Conservation (phyloP, 1,284 basidiomycete species). For the Moesziomyces sp. region DNA sequence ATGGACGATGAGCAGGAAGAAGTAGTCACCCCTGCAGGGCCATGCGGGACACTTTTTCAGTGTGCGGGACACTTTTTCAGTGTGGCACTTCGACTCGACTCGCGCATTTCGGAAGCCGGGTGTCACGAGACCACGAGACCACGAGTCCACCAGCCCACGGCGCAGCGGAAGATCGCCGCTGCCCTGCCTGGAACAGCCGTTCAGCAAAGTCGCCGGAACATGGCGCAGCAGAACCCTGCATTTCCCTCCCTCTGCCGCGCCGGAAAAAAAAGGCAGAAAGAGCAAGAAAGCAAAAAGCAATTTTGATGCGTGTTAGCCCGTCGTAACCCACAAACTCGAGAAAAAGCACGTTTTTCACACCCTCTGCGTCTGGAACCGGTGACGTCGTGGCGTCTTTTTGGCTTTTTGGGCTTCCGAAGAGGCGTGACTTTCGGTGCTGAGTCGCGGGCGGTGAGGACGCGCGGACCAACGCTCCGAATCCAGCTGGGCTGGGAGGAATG, state of each 20-base stretch:
- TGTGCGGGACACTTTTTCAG: neutral
- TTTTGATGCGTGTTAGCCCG: no score
- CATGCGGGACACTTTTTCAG: neutral
- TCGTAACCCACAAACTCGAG: no score
- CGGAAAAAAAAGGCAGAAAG: neutral
- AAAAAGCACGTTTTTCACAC: no score
- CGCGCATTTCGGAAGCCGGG: neutral
- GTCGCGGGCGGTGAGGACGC: conserved; percentile 4
- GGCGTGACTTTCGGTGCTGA: no score
- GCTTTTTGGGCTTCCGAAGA: no score
- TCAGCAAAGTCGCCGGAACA: conserved; percentile 2
- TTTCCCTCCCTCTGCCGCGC: neutral
- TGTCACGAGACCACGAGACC: neutral
- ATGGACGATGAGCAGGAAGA: neutral
- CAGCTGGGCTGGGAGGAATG: neutral
- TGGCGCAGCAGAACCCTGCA: conserved; percentile 17
- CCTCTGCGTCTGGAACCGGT: no score
- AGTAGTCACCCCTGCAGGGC: neutral
- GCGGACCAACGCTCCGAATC: conserved; percentile 8
- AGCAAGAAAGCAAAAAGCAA: neutral
- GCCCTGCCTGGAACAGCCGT: neutral
- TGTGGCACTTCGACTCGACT: neutral
- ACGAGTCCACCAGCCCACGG: no score
- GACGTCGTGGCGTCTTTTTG: no score
- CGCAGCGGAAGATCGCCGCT: no score